These are phyloP conservation scores for Clonostachys byssicola DNA, from an alignment of 2,329 filamentous ascomycete genomes.

Conservation along the genomic window DNA sequence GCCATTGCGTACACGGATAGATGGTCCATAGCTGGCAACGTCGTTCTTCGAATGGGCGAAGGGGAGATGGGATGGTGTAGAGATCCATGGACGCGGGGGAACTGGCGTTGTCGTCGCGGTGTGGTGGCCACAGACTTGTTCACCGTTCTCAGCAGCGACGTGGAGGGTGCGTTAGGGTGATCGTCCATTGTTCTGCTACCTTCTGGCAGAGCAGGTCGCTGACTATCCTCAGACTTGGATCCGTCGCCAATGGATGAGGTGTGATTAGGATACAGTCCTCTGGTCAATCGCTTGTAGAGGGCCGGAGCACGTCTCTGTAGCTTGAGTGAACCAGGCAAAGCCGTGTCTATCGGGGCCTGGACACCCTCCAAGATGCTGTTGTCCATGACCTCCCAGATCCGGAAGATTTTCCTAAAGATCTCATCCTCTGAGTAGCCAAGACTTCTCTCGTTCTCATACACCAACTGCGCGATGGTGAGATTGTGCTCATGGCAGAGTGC, in stretches of 20 bases:
- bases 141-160: not conserved
- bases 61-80: conserved; percentile 40
- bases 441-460: conserved; percentile 49
- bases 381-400: conserved; percentile 49
- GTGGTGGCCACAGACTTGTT: not conserved
- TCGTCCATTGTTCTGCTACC: no score
- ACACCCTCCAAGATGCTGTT: conserved; percentile 44
- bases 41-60: conserved; percentile 37
- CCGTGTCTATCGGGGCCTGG: conserved; percentile 33
- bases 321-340: conserved; percentile 41
- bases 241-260: conserved; percentile 3
- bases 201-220: no score
- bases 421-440: conserved; percentile 44
- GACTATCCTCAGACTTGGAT: not conserved
- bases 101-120: conserved; percentile 10
- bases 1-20: conserved; percentile 45
- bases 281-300: conserved; percentile 36
- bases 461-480: conserved; percentile 44
- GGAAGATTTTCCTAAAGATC: conserved; percentile 38
- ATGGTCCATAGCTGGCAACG: conserved; percentile 46
- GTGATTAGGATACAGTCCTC: conserved; percentile 37
- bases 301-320: conserved; percentile 39
- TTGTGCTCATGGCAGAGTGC: conserved; percentile 43
- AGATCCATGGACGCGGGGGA: conserved; percentile 37
- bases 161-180: not conserved